phyloP scores from a whole-genome alignment of 2,329 filamentous ascomycete genomes.

The Beauveria bassiana region DNA sequence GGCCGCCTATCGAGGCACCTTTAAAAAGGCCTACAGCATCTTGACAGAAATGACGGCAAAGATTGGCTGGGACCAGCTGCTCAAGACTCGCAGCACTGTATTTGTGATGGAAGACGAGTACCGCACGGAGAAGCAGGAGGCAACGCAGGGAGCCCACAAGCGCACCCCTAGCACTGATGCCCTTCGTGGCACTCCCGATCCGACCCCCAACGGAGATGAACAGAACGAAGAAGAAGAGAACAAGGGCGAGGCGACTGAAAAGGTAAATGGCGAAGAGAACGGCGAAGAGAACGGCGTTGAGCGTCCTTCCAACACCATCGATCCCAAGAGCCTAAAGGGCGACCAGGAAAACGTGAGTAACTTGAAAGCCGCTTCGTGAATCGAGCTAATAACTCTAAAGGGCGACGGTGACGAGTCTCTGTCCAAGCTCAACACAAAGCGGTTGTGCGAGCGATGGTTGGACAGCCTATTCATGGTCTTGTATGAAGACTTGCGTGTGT shows the following conservation, averaged over 20 bases:
- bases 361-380: no score
- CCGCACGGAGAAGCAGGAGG: slow-evolving; percentile 71
- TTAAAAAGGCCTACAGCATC: slow-evolving; percentile 88
- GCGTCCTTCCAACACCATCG: slow-evolving; percentile 71
- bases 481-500: slow-evolving; percentile 94
- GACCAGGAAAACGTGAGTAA: slow-evolving; percentile 60
- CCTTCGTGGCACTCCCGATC: slow-evolving; percentile 62
- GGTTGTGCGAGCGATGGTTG: slow-evolving; percentile 93
- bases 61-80: slow-evolving; percentile 94
- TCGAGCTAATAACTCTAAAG: slow-evolving; percentile 32
- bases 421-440: slow-evolving; percentile 92
- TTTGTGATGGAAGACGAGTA: slow-evolving; percentile 99
- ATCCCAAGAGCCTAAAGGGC: slow-evolving; percentile 68
- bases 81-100: slow-evolving; percentile 91
- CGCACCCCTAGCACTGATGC: slow-evolving; percentile 75
- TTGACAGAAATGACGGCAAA: slow-evolving; percentile 93
- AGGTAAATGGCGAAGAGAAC: slow-evolving; percentile 31
- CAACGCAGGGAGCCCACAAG: slow-evolving; percentile 41
- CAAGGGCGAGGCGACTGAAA: slow-evolving; percentile 25
- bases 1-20: slow-evolving; percentile 87
- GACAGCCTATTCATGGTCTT: slow-evolving; percentile 99
- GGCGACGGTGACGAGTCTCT: slow-evolving; percentile 62
- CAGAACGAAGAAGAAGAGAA: slow-evolving; percentile 29
- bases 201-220: slow-evolving; percentile 41
- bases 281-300: slow-evolving; percentile 42